These are phyloP conservation scores for Physaria fendleri DNA, from an alignment of 345 rosid species.

Conservation along the genomic window DNA sequence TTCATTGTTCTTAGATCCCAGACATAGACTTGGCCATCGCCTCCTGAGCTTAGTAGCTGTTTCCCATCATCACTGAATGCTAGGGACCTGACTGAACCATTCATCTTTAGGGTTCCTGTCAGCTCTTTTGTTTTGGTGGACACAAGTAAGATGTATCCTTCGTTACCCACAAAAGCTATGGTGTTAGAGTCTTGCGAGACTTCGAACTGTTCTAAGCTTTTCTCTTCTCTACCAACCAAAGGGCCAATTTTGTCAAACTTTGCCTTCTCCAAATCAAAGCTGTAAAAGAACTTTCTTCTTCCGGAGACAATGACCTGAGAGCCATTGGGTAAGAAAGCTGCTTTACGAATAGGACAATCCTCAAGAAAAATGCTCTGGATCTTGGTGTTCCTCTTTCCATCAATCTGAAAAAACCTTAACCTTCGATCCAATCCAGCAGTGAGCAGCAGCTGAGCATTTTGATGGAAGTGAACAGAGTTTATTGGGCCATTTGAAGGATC, in stretches of 20 bases:
- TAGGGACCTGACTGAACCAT: conserved; percentile 67
- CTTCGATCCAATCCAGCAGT: conserved; percentile 69
- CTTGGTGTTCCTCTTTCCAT: conserved; percentile 86
- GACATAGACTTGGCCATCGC: conserved; percentile 81
- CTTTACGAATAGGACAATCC: conserved; percentile 75
- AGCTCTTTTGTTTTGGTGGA: conserved; percentile 78
- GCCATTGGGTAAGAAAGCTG: conserved; percentile 79
- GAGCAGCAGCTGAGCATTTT: conserved; percentile 78
- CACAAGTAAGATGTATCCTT: conserved; percentile 79
- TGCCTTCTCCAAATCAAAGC: conserved; percentile 80
- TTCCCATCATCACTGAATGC: conserved; percentile 68
- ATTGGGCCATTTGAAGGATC: conserved; percentile 69
- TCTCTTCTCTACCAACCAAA: conserved; percentile 92
- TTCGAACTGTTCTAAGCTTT: conserved; percentile 88
- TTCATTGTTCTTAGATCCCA: conserved; percentile 88
- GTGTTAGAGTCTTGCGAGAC: conserved; percentile 72
- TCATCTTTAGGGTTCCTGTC: conserved; percentile 85
- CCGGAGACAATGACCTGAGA: conserved; percentile 88
- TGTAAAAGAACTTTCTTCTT: conserved; percentile 85
- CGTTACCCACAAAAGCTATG: conserved; percentile 81
- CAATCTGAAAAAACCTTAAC: conserved; percentile 79
- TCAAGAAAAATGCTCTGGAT: conserved; percentile 83
- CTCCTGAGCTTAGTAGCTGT: conserved; percentile 75
- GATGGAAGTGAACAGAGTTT: conserved; percentile 83
- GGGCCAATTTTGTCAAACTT: conserved; percentile 78